A percentile compares a stretch with the other conserved stretches of the same genome.
phyloP scores from a whole-genome alignment of 2,329 filamentous ascomycete species.

The Colletotrichum somersetense region DNA sequence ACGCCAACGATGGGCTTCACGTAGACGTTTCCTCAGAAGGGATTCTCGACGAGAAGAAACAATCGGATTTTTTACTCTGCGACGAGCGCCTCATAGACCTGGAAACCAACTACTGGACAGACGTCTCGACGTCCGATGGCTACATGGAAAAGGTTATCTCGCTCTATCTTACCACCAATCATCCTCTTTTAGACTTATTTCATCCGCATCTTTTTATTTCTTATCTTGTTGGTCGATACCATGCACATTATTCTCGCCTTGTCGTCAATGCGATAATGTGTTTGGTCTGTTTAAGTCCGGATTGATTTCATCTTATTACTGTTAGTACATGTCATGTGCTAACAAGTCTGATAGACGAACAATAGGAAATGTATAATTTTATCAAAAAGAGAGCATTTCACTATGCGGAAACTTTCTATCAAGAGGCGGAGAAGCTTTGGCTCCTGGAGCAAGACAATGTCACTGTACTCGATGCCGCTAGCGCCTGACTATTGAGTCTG shows the following conservation, averaged over 20 bases:
- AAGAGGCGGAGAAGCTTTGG: slow-evolving; percentile 48
- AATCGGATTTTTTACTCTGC: slow-evolving; percentile 41
- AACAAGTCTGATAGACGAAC: neutral
- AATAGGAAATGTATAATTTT: slow-evolving; percentile 52
- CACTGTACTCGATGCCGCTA: slow-evolving; percentile 47
- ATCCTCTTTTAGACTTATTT: slow-evolving; percentile 54
- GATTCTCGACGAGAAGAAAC: neutral
- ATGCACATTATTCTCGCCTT: slow-evolving; percentile 50
- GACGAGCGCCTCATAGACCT: slow-evolving; percentile 49
- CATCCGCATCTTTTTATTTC: slow-evolving; percentile 51
- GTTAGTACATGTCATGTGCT: too few relatives aligned
- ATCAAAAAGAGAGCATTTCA: slow-evolving; percentile 30
- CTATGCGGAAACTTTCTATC: slow-evolving; percentile 14
- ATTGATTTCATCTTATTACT: neutral
- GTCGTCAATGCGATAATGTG: slow-evolving; percentile 53
- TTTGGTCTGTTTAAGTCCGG: slow-evolving; percentile 51
- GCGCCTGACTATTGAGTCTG: slow-evolving; percentile 51
- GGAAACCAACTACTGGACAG: slow-evolving; percentile 52
- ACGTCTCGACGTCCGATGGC: slow-evolving; percentile 48
- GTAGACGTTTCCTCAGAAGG: neutral
- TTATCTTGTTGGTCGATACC: slow-evolving; percentile 47
- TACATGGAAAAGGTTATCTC: slow-evolving; percentile 52
- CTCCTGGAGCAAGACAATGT: slow-evolving; percentile 40
- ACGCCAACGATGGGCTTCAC: neutral
- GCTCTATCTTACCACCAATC: slow-evolving; percentile 53